These are phyloP conservation scores for Auriscalpium microsporum DNA, from an alignment of 768 basidiomycete species.

Conservation along the genomic window DNA sequence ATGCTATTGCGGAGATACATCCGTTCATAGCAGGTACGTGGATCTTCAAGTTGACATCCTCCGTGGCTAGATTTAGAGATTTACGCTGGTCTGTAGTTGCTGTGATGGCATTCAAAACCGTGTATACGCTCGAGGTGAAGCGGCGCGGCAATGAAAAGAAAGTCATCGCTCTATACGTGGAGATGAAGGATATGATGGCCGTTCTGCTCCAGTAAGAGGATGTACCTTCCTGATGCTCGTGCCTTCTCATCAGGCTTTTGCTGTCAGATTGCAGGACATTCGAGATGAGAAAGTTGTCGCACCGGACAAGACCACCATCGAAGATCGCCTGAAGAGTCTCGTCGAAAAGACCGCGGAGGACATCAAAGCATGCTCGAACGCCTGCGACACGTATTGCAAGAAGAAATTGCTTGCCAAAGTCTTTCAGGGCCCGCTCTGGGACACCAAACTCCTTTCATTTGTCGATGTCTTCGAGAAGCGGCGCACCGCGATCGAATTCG, in stretches of 20 bases:
- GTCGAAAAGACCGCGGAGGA: constrained; percentile 18
- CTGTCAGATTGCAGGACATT: constrained; percentile 22
- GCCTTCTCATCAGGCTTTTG: neutral
- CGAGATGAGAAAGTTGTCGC: constrained; percentile 21
- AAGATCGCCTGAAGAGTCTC: constrained; percentile 25
- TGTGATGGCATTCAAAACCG: constrained; percentile 41
- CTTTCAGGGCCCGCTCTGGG: constrained; percentile 20
- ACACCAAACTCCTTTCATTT: constrained; percentile 16
- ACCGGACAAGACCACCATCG: constrained; percentile 25
- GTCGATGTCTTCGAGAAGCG: constrained; percentile 16
- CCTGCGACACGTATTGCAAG: constrained; percentile 23
- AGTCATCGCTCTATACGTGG: constrained; percentile 34
- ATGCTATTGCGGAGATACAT: constrained; percentile 21
- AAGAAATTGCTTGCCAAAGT: constrained; percentile 20
- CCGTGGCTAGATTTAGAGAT: neutral
- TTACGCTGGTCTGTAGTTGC: constrained; percentile 25
- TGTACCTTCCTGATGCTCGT: neutral
- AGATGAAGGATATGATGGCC: constrained; percentile 44
- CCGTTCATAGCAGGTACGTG: constrained; percentile 20
- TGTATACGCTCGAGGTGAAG: constrained; percentile 38
- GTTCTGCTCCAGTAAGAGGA: neutral
- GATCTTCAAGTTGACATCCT: neutral
- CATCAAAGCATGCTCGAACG: constrained; percentile 23
- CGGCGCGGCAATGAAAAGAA: constrained; percentile 45
- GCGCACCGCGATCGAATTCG: constrained; percentile 18